Percentiles rank a stretch among this genome's conserved stretches.
Conservation (phyloP, 2,329 filamentous ascomycete species). For the Tolypocladium amazonense region DNA sequence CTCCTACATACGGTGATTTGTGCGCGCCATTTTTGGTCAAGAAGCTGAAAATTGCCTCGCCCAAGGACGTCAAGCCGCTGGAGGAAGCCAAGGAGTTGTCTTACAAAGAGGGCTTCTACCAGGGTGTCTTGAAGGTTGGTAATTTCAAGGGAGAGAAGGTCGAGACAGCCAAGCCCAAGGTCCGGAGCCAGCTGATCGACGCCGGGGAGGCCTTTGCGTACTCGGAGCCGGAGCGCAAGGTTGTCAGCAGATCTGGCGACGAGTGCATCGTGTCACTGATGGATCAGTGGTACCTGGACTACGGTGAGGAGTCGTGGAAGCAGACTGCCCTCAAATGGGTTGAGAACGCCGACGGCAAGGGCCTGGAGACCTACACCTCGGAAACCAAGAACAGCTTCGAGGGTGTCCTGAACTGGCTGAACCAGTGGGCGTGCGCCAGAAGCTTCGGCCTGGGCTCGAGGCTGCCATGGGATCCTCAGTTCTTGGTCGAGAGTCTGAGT, state of each 20-base stretch:
- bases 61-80: slow-evolving; percentile 83
- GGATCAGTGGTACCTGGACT: slow-evolving; percentile 98
- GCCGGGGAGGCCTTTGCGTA: slow-evolving; percentile 78
- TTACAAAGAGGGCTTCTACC: slow-evolving; percentile 97
- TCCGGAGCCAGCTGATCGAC: slow-evolving; percentile 67
- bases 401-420: slow-evolving; percentile 82
- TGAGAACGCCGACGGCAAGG: slow-evolving; percentile 51
- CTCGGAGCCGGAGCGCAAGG: slow-evolving; percentile 83
- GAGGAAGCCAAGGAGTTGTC: slow-evolving; percentile 91
- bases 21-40: slow-evolving; percentile 77
- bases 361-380: slow-evolving; percentile 68
- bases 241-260: slow-evolving; percentile 80
- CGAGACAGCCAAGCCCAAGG: slow-evolving; percentile 76
- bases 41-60: slow-evolving; percentile 91
- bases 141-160: slow-evolving; percentile 84
- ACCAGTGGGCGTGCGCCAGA: slow-evolving; percentile 89
- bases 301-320: slow-evolving; percentile 85
- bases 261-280: slow-evolving; percentile 88
- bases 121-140: slow-evolving; percentile 79
- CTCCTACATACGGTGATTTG: slow-evolving; percentile 76
- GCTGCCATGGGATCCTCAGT: slow-evolving; percentile 84
- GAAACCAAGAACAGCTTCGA: slow-evolving; percentile 75
- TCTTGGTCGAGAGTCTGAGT: slow-evolving; percentile 84
- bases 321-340: slow-evolving; percentile 63
- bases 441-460: slow-evolving; percentile 89